Conservation (phyloP, 352 stramenopile species). For the Phytophthora sp. region DNA sequence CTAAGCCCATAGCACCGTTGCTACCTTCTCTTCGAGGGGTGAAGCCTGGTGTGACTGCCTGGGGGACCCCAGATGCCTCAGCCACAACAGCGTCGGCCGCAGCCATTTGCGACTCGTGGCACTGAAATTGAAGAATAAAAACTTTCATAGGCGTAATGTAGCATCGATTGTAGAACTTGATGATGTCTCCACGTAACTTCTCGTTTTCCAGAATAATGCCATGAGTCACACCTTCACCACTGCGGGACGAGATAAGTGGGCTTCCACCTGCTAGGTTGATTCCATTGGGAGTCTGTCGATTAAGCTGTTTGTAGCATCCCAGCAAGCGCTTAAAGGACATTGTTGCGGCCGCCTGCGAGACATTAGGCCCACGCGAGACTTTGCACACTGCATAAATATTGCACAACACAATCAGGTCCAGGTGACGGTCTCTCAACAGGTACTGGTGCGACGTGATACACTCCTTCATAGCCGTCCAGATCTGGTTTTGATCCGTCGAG, state of each 20-base stretch:
- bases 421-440: slow-evolving; percentile 71
- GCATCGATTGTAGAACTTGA: slow-evolving; percentile 91
- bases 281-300: slow-evolving; percentile 40
- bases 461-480: slow-evolving; percentile 89
- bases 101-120: slow-evolving; percentile 82
- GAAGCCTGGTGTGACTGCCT: slow-evolving; percentile 48
- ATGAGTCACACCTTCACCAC: slow-evolving; percentile 73
- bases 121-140: slow-evolving; percentile 88
- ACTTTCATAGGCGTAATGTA: slow-evolving; percentile 86
- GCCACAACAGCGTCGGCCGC: slow-evolving; percentile 71
- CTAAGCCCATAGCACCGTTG: slow-evolving; percentile 40
- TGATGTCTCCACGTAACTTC: slow-evolving; percentile 78
- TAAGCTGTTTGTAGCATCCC: slow-evolving; percentile 78
- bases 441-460: slow-evolving; percentile 69
- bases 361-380: slow-evolving; percentile 72
- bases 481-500: slow-evolving; percentile 80
- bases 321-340: slow-evolving; percentile 81
- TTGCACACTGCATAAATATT: slow-evolving; percentile 89
- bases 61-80: slow-evolving; percentile 29
- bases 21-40: slow-evolving; percentile 45
- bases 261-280: slow-evolving; percentile 14
- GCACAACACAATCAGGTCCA: slow-evolving; percentile 86
- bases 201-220: slow-evolving; percentile 74
- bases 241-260: slow-evolving; percentile 40
- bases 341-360: slow-evolving; percentile 47